A percentile compares a stretch with the other conserved stretches of the same genome.
Conservation (phyloP, 192 early-diverging fungal genomes). For the Chytriomyces sp. region DNA sequence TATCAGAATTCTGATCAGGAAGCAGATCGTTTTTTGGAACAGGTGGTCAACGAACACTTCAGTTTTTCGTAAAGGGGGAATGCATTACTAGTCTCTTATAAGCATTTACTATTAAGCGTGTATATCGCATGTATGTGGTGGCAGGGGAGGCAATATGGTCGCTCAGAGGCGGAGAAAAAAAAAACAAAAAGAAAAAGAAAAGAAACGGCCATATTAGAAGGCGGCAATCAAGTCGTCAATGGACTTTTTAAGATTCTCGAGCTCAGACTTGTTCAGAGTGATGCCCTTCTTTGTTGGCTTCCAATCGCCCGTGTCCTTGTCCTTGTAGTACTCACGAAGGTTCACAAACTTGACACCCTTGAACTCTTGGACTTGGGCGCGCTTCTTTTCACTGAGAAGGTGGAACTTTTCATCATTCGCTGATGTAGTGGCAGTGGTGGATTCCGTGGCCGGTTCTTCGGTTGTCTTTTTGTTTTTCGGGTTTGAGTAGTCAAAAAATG, state of each 20-base stretch:
- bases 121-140: no score
- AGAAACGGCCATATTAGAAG: background rate
- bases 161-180: no score
- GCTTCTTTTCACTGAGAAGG: background rate
- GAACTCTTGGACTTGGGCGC: constrained; percentile 3
- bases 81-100: no score
- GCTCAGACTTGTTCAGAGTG: constrained; percentile 18
- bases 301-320: constrained; percentile 24
- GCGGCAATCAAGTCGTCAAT: constrained; percentile 9
- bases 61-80: no score
- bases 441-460: background rate
- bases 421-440: constrained; percentile 8
- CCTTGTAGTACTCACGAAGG: constrained; percentile 22
- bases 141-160: no score
- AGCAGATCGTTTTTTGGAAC: no score
- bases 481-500: background rate
- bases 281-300: constrained; percentile 21
- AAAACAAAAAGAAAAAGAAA: no score
- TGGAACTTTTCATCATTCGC: background rate
- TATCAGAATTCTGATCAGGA: no score
- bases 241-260: constrained; percentile 3
- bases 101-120: no score
- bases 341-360: constrained; percentile 14
- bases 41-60: no score
- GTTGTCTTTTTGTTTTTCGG: background rate